Conservation (phyloP, 2,329 filamentous ascomycete genomes). For the Colletotrichum sp. region DNA sequence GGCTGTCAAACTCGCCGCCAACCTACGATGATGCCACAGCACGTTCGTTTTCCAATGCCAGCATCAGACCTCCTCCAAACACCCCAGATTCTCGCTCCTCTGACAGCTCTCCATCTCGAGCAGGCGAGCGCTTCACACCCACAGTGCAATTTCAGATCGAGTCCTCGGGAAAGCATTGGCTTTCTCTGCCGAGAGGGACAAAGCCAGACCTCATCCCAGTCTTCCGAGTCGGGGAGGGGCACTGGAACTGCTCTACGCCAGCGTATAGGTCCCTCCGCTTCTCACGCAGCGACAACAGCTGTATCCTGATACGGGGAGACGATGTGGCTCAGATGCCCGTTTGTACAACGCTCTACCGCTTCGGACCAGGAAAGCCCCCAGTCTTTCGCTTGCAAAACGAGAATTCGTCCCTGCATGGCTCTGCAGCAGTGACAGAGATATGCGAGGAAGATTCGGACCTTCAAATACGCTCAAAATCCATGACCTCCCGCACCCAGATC, state of each 20-base stretch:
- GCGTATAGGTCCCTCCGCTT: constrained; percentile 57
- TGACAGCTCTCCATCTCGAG: neutral
- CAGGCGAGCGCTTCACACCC: constrained; percentile 38
- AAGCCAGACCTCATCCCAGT: constrained; percentile 45
- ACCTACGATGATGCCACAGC: constrained; percentile 29
- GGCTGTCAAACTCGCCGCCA: constrained; percentile 25
- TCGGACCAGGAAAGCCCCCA: constrained; percentile 58
- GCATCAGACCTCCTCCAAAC: neutral
- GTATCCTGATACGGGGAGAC: constrained; percentile 50
- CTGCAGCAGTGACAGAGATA: constrained; percentile 7
- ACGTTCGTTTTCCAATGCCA: neutral
- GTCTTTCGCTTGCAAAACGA: constrained; percentile 38
- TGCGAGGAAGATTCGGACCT: constrained; percentile 24
- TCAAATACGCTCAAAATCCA: constrained; percentile 36
- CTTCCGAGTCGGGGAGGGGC: constrained; percentile 39
- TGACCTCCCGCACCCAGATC: constrained; percentile 49
- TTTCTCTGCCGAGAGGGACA: constrained; percentile 45
- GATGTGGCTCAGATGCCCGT: constrained; percentile 34
- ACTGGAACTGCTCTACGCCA: constrained; percentile 3
- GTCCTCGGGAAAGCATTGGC: constrained; percentile 44
- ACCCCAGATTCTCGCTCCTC: neutral
- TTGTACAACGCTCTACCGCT: constrained; percentile 61
- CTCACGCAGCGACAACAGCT: constrained; percentile 48
- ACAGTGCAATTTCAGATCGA: constrained; percentile 55
- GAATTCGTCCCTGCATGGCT: neutral